phyloP scores from a whole-genome alignment of 176 grass and related monocot genomes.

The Aegilops longissima region DNA sequence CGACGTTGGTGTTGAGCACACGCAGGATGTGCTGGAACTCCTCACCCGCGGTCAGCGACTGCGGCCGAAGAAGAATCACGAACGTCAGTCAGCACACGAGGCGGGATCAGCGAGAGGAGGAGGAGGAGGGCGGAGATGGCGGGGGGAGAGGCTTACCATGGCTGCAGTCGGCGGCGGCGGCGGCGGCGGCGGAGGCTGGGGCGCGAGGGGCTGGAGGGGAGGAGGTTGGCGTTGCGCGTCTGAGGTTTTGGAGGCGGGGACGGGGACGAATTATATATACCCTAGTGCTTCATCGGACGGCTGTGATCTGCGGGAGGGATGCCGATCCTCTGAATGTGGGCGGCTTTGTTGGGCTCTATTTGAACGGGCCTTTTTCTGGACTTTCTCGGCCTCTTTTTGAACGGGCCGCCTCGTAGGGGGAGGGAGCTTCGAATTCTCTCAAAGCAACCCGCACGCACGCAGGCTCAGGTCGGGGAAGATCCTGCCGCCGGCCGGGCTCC shows the following conservation, averaged over 20 bases:
- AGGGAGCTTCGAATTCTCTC: too few species aligned
- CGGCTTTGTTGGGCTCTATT: neutral
- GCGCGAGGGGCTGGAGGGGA: neutral
- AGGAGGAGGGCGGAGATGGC: neutral
- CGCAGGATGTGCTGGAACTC: slow-evolving; percentile 97
- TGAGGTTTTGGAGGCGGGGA: neutral
- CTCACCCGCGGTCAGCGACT: slow-evolving; percentile 75
- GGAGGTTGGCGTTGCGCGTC: slow-evolving; percentile 9
- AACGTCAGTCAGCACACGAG: neutral
- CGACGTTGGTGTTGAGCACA: slow-evolving; percentile 93
- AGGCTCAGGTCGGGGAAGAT: too few species aligned
- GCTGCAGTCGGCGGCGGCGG: slow-evolving; percentile 3
- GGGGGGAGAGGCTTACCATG: slow-evolving; percentile 17
- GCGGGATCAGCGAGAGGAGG: neutral
- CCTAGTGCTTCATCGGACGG: slow-evolving; percentile 51
- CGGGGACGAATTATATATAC: neutral
- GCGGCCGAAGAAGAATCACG: neutral
- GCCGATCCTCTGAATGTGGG: neutral
- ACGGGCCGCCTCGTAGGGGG: neutral
- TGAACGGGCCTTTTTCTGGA: neutral
- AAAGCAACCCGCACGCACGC: too few species aligned
- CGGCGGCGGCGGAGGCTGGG: neutral
- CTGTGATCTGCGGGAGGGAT: neutral
- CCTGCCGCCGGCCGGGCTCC: too few species aligned
- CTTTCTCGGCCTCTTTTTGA: too few species aligned